Percentiles rank a stretch among this genome's conserved stretches.
Evolutionary conservation across 2,329 filamentous ascomycete genomes (phyloP).

Genomic region (Colletotrichum chlorophyti): DNA sequence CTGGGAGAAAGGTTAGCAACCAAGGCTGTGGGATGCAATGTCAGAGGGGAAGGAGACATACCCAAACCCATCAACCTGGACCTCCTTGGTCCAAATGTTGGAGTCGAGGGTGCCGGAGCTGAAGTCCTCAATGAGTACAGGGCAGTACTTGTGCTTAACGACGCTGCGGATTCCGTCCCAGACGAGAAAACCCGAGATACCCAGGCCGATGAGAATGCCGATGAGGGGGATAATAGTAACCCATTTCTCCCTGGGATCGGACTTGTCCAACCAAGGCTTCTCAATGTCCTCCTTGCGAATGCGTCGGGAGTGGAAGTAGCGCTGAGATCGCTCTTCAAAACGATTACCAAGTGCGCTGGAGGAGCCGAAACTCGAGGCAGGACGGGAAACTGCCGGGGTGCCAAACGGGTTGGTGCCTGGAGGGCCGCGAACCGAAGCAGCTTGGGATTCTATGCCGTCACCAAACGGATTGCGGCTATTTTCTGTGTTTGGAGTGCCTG

Average conservation of each 20-base stretch:
- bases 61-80: slow-evolving; percentile 79
- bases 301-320: slow-evolving; percentile 77
- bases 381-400: slow-evolving; percentile 52
- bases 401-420: slow-evolving; percentile 51
- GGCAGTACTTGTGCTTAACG: slow-evolving; percentile 76
- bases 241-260: slow-evolving; percentile 84
- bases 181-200: slow-evolving; percentile 72
- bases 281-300: slow-evolving; percentile 76
- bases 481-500: slow-evolving; percentile 51
- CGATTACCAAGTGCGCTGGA: slow-evolving; percentile 46
- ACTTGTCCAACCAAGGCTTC: slow-evolving; percentile 78
- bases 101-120: slow-evolving; percentile 59
- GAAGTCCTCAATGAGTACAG: slow-evolving; percentile 72
- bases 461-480: slow-evolving; percentile 47
- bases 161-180: slow-evolving; percentile 78
- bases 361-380: slow-evolving; percentile 54
- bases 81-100: slow-evolving; percentile 75
- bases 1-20: slow-evolving; percentile 46
- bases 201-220: slow-evolving; percentile 73
- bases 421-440: slow-evolving; percentile 40
- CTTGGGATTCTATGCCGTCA: slow-evolving; percentile 45
- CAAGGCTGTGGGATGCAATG: neutral
- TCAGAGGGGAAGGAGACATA: slow-evolving; percentile 48
- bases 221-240: slow-evolving; percentile 80
- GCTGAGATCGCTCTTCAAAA: slow-evolving; percentile 47